A percentile compares a stretch with the other conserved stretches of the same genome.
These are phyloP conservation scores for Candida sp. DNA, from an alignment of 1,139 yeast genomes.

Conservation along the genomic window DNA sequence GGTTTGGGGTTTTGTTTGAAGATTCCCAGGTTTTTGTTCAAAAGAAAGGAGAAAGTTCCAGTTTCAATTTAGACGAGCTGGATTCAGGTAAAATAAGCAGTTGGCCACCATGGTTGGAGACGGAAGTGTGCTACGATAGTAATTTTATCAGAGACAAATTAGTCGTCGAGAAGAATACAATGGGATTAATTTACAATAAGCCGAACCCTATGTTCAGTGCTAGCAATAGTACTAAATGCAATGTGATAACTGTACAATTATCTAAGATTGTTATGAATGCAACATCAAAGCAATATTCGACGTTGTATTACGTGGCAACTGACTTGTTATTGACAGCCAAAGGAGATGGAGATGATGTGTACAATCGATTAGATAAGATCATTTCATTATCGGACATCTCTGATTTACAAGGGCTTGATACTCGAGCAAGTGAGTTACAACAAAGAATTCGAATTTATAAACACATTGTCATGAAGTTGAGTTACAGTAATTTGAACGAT, in stretches of 20 bases:
- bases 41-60: conserved; percentile 34
- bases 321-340: conserved; percentile 68
- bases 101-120: conserved; percentile 89
- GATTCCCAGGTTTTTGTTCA: conserved; percentile 74
- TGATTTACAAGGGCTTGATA: conserved; percentile 55
- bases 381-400: conserved; percentile 66
- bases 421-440: conserved; percentile 55
- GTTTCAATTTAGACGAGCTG: conserved; percentile 14
- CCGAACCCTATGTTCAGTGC: conserved; percentile 59
- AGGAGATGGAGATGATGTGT: conserved; percentile 53
- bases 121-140: conserved; percentile 73
- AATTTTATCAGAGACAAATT: conserved; percentile 51
- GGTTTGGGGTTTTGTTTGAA: conserved; percentile 65
- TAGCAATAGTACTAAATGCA: conserved; percentile 16
- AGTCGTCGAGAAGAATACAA: conserved; percentile 61
- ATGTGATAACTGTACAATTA: conserved; percentile 50
- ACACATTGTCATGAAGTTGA: conserved; percentile 45
- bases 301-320: conserved; percentile 59
- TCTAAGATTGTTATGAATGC: conserved; percentile 70
- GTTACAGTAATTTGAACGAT: conserved; percentile 19
- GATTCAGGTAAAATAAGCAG: conserved; percentile 16
- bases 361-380: conserved; percentile 62
- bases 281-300: conserved; percentile 70
- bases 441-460: conserved; percentile 42
- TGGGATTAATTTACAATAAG: conserved; percentile 57